Evolutionary conservation across 495 filamentous ascomycete species (phyloP), one percentile per base, ranked within the genome.

Genomic region (Lindgomyces ingoldianus): DNA sequence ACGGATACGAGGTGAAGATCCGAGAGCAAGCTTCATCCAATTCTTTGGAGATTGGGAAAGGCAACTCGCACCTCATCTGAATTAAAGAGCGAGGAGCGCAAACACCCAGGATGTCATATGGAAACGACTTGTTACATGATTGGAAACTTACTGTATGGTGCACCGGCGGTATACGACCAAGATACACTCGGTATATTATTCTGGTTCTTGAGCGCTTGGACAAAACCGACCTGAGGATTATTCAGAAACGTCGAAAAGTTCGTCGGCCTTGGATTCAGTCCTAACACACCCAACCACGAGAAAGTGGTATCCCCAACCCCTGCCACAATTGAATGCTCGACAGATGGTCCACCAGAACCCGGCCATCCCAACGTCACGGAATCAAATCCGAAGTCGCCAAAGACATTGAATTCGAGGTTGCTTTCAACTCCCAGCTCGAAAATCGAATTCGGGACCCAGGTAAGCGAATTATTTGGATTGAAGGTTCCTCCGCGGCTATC

Each of bases 381-480:
- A 48, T 89, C 87, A 69, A 84, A 77, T 12, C 82, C 86, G 68
- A 83, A 87, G 57, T 84, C 74, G n/a, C 81, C 82, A 69, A 80
- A 82, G 9, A 79, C 79, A 10, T 73, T 75, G 25, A 80, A 73
- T 22, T 80, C 83, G 11, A 85, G 76, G 50, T 84, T 75, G 46
- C 57, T 49, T 54, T 80, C 76, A 53, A 86, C 71, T 4, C 80
- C 83, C 39, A 87, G 74, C 64, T 83, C 72, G 75, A 76, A 89
- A 14, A 76, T 66, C 50, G 81, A 82, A 52, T 85, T 76, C 24
- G 74, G 64, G n/a, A 76, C 73, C 85, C 85, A 89, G 50, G 80
- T 83, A 30, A 78, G 74, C 14, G 85, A 87, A 47, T 77, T 68
- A 12, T 72, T 72, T 24, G 70, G 66, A 57, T 81, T 74, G 70